Evolutionary conservation across 352 stramenopile species (phyloP), one percentile per base, ranked within the genome.

Genomic region (Thalassiosira hispida): DNA sequence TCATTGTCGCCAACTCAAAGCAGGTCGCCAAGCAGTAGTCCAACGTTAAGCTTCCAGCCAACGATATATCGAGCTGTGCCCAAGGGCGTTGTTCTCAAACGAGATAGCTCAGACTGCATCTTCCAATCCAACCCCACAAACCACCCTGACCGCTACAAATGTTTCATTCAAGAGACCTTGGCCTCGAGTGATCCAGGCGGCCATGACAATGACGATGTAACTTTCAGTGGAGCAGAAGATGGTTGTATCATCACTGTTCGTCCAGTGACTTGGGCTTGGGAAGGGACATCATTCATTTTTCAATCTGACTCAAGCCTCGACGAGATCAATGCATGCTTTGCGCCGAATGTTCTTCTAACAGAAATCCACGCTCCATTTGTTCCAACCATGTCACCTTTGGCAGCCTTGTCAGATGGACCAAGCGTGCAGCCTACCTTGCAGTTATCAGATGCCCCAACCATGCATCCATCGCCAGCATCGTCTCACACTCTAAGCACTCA

Each of bases 71-170:
- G 46, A 25, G 46, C 46, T 29, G 46, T 55, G 20, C 46, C 46
- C n/a, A 25, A 25, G 16, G 46, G n/a, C 46, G 46, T 55, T 55
- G 20, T 55, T 29, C 46, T 55, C n/a, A 25, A 55, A 29, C 9
- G 46, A 29, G 46, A 55, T 29, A 29, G 46, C 46, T 25, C 46
- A 29, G n/a, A 25, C 16, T 55, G 46, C 46, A 29, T 55, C 46
- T 55, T 55, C 46, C 46, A 55, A 29, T 55, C 46, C 16, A 55
- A 55, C 46, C 46, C 46, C 46, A 31, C 46, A 29, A 55, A 55
- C 46, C 46, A 55, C 46, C 46, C 46, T 31, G 46, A 55, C 46
- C 46, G 46, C 46, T 55, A 55, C 46, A 55, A 55, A 29, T 55
- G 46, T 29, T 20, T 55, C 46, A 25, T 55, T 29, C n/a, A 55